Evolutionary conservation across 768 basidiomycete species (phyloP).

Genomic region (Lentinula lateritia): DNA sequence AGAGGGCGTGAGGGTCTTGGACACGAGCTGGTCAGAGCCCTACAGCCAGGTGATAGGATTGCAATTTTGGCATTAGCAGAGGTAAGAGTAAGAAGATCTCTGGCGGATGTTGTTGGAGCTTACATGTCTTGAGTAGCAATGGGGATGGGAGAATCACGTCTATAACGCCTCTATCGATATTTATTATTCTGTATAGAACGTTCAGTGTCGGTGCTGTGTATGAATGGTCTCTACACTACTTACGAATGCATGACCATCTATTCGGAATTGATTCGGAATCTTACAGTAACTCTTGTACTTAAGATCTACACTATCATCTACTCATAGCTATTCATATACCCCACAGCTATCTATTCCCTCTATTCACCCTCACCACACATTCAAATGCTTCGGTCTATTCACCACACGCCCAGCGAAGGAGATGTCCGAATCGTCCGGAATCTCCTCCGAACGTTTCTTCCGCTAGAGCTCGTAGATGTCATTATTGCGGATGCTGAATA

Average conservation of each 20-base stretch:
- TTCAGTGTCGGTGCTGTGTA: too few species aligned
- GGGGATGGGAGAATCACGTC: not conserved
- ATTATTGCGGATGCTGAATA: not conserved
- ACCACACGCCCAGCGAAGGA: not conserved
- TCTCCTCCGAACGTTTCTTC: not conserved
- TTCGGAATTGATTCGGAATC: too few species aligned
- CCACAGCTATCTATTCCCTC: too few species aligned
- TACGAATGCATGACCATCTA: too few species aligned
- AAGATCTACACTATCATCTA: too few species aligned
- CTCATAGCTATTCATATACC: too few species aligned
- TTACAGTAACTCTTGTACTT: not conserved
- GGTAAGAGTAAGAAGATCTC: not conserved
- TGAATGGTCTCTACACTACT: too few species aligned
- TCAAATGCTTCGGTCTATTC: not conserved
- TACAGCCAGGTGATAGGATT: not conserved
- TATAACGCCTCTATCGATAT: not conserved
- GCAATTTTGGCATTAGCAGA: not conserved
- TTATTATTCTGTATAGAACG: not conserved
- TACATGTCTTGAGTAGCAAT: not conserved
- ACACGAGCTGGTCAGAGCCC: not conserved
- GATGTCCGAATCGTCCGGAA: not conserved
- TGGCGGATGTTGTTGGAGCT: not conserved
- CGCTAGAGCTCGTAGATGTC: not conserved
- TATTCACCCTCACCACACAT: too few species aligned
- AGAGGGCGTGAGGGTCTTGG: not conserved